These are phyloP conservation scores for Metarhizium rileyi DNA, from an alignment of 2,329 filamentous ascomycete genomes.

Conservation along the genomic window DNA sequence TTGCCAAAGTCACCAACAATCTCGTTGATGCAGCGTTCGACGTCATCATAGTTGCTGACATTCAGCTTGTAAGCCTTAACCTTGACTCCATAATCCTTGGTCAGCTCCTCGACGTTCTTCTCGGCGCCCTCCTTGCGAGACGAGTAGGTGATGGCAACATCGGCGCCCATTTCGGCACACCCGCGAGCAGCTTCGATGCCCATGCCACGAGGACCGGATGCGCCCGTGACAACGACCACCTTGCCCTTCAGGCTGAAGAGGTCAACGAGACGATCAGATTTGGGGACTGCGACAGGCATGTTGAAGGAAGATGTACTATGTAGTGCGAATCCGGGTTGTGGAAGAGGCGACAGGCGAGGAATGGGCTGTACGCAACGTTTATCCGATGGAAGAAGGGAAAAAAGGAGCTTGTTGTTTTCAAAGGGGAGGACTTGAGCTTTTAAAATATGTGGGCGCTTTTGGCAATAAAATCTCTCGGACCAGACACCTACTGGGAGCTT, in stretches of 20 bases:
- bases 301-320: conserved; percentile 7
- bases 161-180: conserved; percentile 60
- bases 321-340: background rate
- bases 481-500: background rate
- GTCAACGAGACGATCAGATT: conserved; percentile 48
- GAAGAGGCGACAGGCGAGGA: background rate
- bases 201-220: conserved; percentile 60
- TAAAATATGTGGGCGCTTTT: background rate
- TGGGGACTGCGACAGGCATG: conserved; percentile 49
- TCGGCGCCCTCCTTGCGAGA: conserved; percentile 58
- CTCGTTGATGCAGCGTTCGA: conserved; percentile 46
- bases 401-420: background rate
- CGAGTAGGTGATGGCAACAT: conserved; percentile 63
- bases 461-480: background rate
- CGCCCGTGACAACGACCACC: conserved; percentile 61
- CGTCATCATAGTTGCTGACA: conserved; percentile 40
- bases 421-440: background rate
- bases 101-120: conserved; percentile 56
- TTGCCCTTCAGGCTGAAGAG: conserved; percentile 66
- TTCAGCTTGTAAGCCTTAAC: conserved; percentile 52
- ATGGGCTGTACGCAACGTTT: too few species aligned
- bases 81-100: conserved; percentile 57
- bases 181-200: conserved; percentile 61
- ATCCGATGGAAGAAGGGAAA: too few species aligned
- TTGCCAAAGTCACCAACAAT: conserved; percentile 65